Evolutionary conservation across 805 yeast genomes (phyloP).

Genomic region (Ascoidea rubescens): DNA sequence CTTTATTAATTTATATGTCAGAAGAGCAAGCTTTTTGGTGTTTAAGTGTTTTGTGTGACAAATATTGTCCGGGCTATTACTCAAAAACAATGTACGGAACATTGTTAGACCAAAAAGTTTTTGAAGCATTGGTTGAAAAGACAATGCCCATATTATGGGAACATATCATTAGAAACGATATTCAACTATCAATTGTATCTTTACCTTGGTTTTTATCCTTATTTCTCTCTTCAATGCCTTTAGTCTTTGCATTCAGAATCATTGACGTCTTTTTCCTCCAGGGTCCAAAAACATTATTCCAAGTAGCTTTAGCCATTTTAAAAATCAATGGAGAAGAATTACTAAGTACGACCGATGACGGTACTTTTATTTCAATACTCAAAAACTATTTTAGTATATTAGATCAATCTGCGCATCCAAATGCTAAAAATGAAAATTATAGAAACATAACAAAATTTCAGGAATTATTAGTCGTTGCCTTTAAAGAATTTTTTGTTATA

Average conservation of each 20-base stretch:
- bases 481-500: constrained; percentile 74
- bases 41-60: constrained; percentile 65
- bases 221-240: constrained; percentile 86
- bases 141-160: constrained; percentile 84
- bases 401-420: constrained; percentile 70
- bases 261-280: constrained; percentile 81
- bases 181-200: constrained; percentile 85
- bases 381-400: constrained; percentile 69
- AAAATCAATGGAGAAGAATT: constrained; percentile 79
- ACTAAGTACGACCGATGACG: constrained; percentile 76
- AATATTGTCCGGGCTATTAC: constrained; percentile 86
- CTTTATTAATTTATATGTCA: constrained; percentile 67
- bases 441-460: constrained; percentile 74
- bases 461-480: constrained; percentile 80
- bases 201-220: constrained; percentile 93
- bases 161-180: constrained; percentile 66
- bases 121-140: constrained; percentile 78
- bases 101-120: constrained; percentile 81
- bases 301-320: constrained; percentile 84
- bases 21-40: constrained; percentile 99
- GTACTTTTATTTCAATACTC: constrained; percentile 73
- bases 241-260: constrained; percentile 83
- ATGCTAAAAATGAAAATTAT: constrained; percentile 46
- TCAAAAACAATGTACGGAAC: constrained; percentile 98
- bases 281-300: constrained; percentile 83